A percentile compares a stretch with the other conserved stretches of the same genome.
phyloP scores from a whole-genome alignment of 345 rosid species.

The Microcos paniculata region DNA sequence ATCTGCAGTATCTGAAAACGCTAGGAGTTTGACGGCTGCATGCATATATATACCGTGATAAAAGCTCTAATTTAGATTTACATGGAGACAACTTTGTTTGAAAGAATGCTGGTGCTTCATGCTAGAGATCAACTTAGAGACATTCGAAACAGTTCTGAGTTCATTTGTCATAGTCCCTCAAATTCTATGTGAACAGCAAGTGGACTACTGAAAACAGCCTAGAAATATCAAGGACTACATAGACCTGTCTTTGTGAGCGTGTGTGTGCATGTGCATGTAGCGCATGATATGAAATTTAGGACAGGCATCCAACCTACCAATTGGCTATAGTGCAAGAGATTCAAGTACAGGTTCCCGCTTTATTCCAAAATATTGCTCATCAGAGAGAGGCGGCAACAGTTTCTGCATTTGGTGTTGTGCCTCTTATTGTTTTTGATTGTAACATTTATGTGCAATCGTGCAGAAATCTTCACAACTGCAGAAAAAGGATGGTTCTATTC shows the following conservation, averaged over 20 bases:
- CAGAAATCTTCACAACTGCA: conserved; percentile 48
- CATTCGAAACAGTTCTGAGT: neutral
- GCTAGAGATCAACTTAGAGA: neutral
- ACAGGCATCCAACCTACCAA: neutral
- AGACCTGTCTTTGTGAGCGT: neutral
- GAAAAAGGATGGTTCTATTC: conserved; percentile 60
- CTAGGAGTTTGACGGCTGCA: neutral
- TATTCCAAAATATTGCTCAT: conserved; percentile 2
- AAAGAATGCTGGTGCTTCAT: neutral
- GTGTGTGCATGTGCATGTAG: neutral
- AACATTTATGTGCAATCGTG: conserved; percentile 19
- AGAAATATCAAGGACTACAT: neutral
- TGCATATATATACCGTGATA: neutral
- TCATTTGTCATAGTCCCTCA: neutral
- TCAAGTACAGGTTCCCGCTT: neutral
- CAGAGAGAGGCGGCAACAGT: neutral
- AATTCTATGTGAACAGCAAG: neutral
- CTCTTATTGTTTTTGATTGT: conserved; percentile 26
- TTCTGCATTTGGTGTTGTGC: neutral
- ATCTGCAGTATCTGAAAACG: conserved; percentile 14
- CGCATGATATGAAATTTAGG: neutral
- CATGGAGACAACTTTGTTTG: neutral
- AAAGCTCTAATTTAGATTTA: neutral
- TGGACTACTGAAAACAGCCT: neutral
- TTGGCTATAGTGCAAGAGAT: neutral